phyloP scores from a whole-genome alignment of 2,329 filamentous ascomycete species.

The Clarireedia paspali region DNA sequence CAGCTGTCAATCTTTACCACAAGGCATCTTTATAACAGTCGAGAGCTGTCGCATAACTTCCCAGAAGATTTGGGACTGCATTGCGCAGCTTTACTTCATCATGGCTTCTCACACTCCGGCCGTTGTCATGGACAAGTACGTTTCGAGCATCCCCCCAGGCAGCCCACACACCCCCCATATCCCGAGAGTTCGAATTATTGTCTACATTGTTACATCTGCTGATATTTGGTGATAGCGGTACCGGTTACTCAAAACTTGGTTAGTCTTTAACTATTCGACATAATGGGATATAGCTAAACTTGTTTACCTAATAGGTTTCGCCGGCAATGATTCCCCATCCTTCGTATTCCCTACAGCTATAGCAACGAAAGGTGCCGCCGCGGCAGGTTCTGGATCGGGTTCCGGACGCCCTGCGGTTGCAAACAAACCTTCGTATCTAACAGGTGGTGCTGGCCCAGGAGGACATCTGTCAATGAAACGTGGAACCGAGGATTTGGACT shows the following conservation, averaged over 20 bases:
- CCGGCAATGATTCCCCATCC: slow-evolving; percentile 96
- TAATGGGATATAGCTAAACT: slow-evolving; percentile 1
- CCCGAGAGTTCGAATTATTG: background rate
- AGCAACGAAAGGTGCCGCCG: slow-evolving; percentile 77
- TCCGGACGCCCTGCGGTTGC: slow-evolving; percentile 84
- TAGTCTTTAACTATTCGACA: slow-evolving; percentile 29
- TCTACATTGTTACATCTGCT: slow-evolving; percentile 13
- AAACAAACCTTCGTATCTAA: slow-evolving; percentile 93
- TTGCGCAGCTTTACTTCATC: slow-evolving; percentile 30
- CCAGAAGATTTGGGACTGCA: slow-evolving; percentile 20
- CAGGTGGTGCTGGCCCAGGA: slow-evolving; percentile 74
- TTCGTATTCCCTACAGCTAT: slow-evolving; percentile 99
- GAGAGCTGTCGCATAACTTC: slow-evolving; percentile 26
- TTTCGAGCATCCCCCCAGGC: slow-evolving; percentile 29
- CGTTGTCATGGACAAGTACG: slow-evolving; percentile 99
- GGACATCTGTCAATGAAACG: slow-evolving; percentile 86
- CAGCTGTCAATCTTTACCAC: background rate
- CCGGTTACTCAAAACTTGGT: slow-evolving; percentile 99
- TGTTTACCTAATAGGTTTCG: slow-evolving; percentile 61
- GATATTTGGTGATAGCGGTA: slow-evolving; percentile 62
- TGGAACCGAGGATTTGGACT: slow-evolving; percentile 95
- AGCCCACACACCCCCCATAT: slow-evolving; percentile 3
- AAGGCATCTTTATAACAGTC: background rate
- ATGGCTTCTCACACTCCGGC: slow-evolving; percentile 99
- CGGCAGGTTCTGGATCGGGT: slow-evolving; percentile 65